Conservation (phyloP, 2,329 filamentous ascomycete species). For the Xylariomycetidae sp. region DNA sequence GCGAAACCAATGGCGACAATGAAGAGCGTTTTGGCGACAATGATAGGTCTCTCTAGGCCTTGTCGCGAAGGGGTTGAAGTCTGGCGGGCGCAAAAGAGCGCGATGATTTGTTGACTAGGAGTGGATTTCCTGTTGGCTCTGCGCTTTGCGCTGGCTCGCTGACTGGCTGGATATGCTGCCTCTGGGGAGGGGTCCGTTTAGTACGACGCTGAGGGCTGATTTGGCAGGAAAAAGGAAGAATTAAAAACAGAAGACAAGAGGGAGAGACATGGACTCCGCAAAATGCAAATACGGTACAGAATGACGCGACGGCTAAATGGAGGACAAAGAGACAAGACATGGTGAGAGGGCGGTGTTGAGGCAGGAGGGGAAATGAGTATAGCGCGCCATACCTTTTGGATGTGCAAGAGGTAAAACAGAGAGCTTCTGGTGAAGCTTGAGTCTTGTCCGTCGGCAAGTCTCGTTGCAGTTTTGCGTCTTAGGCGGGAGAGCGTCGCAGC, state of each 20-base stretch:
- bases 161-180: constrained; percentile 25
- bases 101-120: constrained; percentile 45
- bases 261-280: background rate
- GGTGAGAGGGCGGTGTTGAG: background rate
- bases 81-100: constrained; percentile 35
- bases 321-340: background rate
- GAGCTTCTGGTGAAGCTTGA: too few relatives aligned
- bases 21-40: constrained; percentile 35
- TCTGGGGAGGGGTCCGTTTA: constrained; percentile 15
- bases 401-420: too few relatives aligned
- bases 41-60: constrained; percentile 44
- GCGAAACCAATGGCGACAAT: constrained; percentile 41
- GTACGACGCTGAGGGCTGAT: constrained; percentile 14
- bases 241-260: constrained; percentile 5
- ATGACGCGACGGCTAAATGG: background rate
- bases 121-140: constrained; percentile 19
- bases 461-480: too few relatives aligned
- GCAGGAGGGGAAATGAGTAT: background rate
- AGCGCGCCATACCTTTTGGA: too few relatives aligned
- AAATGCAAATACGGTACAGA: too few relatives aligned
- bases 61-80: constrained; percentile 29
- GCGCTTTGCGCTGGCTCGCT: constrained; percentile 25
- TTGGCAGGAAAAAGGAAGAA: constrained; percentile 10
- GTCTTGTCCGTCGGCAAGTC: too few relatives aligned
- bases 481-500: too few relatives aligned